These are phyloP conservation scores for Rhododendron ferrugineum DNA, from an alignment of 148 eudicot genomes.

Conservation along the genomic window DNA sequence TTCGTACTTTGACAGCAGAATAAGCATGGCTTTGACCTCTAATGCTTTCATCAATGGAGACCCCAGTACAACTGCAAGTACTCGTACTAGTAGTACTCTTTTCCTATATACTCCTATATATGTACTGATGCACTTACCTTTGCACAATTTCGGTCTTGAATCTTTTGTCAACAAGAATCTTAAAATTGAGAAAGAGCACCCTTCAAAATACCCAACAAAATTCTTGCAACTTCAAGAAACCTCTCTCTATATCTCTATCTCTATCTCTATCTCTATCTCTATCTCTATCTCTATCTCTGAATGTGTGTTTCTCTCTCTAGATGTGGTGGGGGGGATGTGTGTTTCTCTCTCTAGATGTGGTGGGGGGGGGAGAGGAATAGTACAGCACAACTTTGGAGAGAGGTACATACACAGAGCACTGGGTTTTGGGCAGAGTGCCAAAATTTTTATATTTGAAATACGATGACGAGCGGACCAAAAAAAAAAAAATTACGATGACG, in stretches of 20 bases:
- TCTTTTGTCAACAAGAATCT: not conserved
- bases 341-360: not conserved
- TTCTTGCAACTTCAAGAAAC: not conserved
- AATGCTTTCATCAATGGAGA: slow-evolving; percentile 10
- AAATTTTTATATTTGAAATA: slow-evolving; percentile 12
- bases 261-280: not conserved
- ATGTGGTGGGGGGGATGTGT: slow-evolving; percentile 2
- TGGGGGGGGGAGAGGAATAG: slow-evolving; percentile 1
- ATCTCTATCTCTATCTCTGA: not conserved
- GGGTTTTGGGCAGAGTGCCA: slow-evolving; percentile 41
- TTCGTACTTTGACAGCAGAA: not conserved
- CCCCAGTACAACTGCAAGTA: not conserved
- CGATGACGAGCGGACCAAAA: slow-evolving; percentile 1
- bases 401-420: not conserved
- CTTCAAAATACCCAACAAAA: not conserved
- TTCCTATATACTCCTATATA: no score
- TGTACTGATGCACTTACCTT: not conserved
- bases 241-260: not conserved
- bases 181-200: not conserved
- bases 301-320: slow-evolving; percentile 3
- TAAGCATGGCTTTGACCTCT: not conserved
- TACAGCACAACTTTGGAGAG: not conserved
- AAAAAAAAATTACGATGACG: not conserved
- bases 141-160: not conserved
- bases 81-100: no score